phyloP scores from a whole-genome alignment of 352 stramenopile genomes.

The Phytopythium delawarense region DNA sequence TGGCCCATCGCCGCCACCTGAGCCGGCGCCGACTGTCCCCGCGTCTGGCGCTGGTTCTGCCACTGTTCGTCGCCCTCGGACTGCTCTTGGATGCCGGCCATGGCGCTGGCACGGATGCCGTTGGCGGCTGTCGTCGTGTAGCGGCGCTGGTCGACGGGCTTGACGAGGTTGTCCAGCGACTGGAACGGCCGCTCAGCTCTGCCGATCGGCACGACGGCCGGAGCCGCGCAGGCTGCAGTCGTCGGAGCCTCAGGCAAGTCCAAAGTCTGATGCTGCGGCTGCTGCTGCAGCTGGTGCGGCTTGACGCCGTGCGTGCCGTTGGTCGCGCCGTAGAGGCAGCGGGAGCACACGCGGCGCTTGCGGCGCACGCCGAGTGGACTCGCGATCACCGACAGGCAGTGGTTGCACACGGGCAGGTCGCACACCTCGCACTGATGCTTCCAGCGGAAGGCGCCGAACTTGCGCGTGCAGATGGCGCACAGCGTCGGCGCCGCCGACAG shows the following conservation, averaged over 20 bases:
- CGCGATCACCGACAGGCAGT: slow-evolving; percentile 56
- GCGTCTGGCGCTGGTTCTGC: slow-evolving; percentile 1
- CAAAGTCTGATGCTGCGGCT: background rate
- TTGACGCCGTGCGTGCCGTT: slow-evolving; percentile 9
- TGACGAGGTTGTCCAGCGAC: slow-evolving; percentile 7
- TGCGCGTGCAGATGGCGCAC: slow-evolving; percentile 56
- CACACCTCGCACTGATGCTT: slow-evolving; percentile 68
- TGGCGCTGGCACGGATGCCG: background rate
- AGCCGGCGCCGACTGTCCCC: slow-evolving; percentile 5
- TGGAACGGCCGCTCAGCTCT: background rate
- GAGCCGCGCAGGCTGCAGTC: background rate
- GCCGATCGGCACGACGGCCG: slow-evolving; percentile 7
- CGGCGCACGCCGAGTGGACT: slow-evolving; percentile 41
- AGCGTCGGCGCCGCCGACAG: slow-evolving; percentile 15
- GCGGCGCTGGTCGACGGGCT: slow-evolving; percentile 6
- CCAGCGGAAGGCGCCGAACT: slow-evolving; percentile 74
- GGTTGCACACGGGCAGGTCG: slow-evolving; percentile 50
- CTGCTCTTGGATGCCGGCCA: background rate
- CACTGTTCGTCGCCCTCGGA: background rate
- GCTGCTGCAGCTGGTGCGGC: background rate
- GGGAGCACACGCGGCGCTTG: slow-evolving; percentile 67
- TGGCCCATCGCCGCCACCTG: background rate
- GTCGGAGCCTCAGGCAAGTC: background rate
- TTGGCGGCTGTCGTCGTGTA: background rate
- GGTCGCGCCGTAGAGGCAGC: slow-evolving; percentile 55